Base-by-base conservation (phyloP, 1,139 yeast species). In the Protomyces macrosporus region DNA sequence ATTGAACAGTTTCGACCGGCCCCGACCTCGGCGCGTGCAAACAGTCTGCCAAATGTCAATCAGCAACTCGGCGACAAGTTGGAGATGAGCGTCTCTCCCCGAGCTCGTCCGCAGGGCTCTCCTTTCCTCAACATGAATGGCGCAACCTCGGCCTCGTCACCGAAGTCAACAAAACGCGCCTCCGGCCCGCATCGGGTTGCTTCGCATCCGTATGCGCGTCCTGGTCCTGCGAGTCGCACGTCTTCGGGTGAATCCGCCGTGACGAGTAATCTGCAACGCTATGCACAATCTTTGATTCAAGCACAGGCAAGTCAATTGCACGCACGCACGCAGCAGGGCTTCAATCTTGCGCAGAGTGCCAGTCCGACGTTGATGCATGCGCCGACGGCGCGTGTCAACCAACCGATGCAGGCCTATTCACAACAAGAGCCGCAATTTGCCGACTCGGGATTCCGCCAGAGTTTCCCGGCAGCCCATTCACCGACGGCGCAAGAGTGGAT, bases 221-320 rank as follows among this genome's bases (percentile, higher is more conserved):
- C 62, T 33, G 23, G 39, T 16, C 32, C 56, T 6, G 51, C 51
- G 5, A 39, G 45, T 12, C 51, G 62, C 12, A 39, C 33, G 45
- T 14, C 33, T n/a, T 52, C 62, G 10, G 36, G 42, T 32, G 62
- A 58, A 30, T 14, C 9, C n/a, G 37, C 45, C 7, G 52, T 52
- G 23, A 16, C 62, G 52, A 35, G 48, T 12, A 51, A 51, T 34
- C 56, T 58, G 16, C 7, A 34, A 42, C 55, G 62, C 9, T 58
- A 58, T 35, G 51, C 62, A 10, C 62, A 52, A 23, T 58, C 62
- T 10, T 56, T 58, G 33, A 45, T 58, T 3, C 62, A 58, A 35
- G 62, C 62, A 10, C 62, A 58, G 35, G 52, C 62, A 16, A 48
- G 16, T 30, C 62, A 58, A 23, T 34, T 58, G 32, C 14, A 48